Percentiles rank a stretch among this genome's conserved stretches.
These are phyloP conservation scores for Takashimella tepidaria DNA, from an alignment of 1,284 basidiomycete species.

Conservation along the genomic window DNA sequence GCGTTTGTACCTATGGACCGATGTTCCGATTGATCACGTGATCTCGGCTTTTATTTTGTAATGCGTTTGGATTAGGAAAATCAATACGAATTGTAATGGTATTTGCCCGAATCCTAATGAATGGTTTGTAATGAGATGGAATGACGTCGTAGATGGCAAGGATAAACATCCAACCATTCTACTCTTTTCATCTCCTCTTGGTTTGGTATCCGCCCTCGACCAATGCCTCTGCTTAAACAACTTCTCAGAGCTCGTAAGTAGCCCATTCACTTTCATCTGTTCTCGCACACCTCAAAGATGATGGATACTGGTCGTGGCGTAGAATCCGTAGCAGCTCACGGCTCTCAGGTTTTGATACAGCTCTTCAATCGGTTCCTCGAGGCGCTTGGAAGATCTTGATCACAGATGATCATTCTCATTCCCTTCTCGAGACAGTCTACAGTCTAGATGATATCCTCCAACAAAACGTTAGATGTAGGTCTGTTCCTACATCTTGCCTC, in stretches of 20 bases:
- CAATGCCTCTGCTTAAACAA: conserved; percentile 33
- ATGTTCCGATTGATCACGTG: no score
- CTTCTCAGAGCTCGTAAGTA: conserved; percentile 45
- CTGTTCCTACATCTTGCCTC: neutral
- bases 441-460: conserved; percentile 89
- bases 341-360: conserved; percentile 41
- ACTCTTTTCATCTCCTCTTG: neutral
- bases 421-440: conserved; percentile 75
- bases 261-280: neutral
- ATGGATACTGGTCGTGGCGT: neutral
- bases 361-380: conserved; percentile 61
- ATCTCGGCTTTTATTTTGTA: no score
- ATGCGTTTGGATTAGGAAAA: no score
- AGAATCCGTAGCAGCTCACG: neutral
- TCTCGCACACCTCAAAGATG: neutral
- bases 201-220: neutral
- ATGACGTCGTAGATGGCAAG: no score
- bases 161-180: neutral
- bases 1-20: no score
- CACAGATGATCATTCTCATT: conserved; percentile 86
- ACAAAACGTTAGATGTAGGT: conserved; percentile 88
- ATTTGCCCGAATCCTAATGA: no score
- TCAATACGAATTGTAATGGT: no score
- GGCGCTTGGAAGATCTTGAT: conserved; percentile 94
- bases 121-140: no score